A percentile compares a stretch with the other conserved stretches of the same genome.
These are phyloP conservation scores for Solanum boliviense DNA, from an alignment of 257 asterid genomes.

Conservation along the genomic window DNA sequence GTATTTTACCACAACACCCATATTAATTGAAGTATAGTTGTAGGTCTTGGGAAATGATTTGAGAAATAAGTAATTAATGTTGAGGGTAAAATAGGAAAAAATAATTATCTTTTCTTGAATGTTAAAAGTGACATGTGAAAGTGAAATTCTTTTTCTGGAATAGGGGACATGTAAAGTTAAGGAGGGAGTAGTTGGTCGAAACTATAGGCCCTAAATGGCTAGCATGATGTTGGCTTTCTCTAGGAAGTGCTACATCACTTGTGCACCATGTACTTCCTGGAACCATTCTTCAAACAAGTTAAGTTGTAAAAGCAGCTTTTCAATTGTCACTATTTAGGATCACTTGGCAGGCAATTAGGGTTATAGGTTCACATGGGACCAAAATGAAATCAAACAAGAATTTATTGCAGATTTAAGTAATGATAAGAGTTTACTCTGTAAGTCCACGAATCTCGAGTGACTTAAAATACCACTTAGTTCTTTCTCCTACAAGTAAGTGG, in stretches of 20 bases:
- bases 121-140: neutral
- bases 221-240: neutral
- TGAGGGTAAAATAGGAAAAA: neutral
- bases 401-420: neutral
- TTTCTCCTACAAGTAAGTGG: neutral
- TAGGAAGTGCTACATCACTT: neutral
- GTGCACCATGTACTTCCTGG: neutral
- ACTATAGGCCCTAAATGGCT: neutral
- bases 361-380: neutral
- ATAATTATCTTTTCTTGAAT: neutral
- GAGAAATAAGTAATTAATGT: neutral
- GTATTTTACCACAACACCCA: neutral
- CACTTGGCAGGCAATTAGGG: neutral
- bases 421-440: neutral
- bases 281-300: neutral
- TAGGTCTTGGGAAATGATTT: neutral
- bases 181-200: neutral
- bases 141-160: neutral
- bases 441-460: neutral
- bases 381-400: neutral
- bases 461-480: neutral
- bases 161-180: neutral
- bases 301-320: neutral
- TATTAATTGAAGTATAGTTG: neutral
- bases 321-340: neutral